Conservation (phyloP, 495 filamentous ascomycete species). For the Patellaria atrata region DNA sequence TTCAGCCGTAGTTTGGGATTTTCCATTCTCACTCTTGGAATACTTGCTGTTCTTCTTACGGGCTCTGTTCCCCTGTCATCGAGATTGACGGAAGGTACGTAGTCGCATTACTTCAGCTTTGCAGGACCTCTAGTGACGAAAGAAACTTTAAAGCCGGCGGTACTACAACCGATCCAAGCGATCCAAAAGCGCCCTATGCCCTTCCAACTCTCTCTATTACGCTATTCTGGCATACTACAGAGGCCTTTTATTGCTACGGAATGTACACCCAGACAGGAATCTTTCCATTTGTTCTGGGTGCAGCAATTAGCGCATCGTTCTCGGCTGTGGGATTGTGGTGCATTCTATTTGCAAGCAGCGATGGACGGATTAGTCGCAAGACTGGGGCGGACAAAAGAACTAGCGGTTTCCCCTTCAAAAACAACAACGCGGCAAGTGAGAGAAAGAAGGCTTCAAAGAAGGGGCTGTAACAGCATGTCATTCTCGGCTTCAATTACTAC, state of each 20-base stretch:
- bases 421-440: constrained; percentile 51
- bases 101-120: background rate
- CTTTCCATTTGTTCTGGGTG: constrained; percentile 40
- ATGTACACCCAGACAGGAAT: constrained; percentile 41
- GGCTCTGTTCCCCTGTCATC: constrained; percentile 61
- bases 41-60: constrained; percentile 52
- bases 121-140: background rate
- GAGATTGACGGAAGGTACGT: constrained; percentile 26
- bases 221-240: constrained; percentile 44
- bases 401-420: constrained; percentile 71
- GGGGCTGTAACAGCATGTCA: constrained; percentile 9
- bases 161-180: constrained; percentile 24
- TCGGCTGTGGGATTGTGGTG: constrained; percentile 57
- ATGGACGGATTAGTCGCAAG: constrained; percentile 47
- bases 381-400: constrained; percentile 70
- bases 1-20: constrained; percentile 57
- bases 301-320: constrained; percentile 36
- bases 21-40: constrained; percentile 47
- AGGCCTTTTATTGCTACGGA: constrained; percentile 55
- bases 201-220: constrained; percentile 52
- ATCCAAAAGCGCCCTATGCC: constrained; percentile 54
- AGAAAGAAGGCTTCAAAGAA: constrained; percentile 35
- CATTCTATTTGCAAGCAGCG: constrained; percentile 53
- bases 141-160: constrained; percentile 7
- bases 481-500: background rate